phyloP scores from a whole-genome alignment of 2,329 filamentous ascomycete species.

The Bipolaris sorokiniana region DNA sequence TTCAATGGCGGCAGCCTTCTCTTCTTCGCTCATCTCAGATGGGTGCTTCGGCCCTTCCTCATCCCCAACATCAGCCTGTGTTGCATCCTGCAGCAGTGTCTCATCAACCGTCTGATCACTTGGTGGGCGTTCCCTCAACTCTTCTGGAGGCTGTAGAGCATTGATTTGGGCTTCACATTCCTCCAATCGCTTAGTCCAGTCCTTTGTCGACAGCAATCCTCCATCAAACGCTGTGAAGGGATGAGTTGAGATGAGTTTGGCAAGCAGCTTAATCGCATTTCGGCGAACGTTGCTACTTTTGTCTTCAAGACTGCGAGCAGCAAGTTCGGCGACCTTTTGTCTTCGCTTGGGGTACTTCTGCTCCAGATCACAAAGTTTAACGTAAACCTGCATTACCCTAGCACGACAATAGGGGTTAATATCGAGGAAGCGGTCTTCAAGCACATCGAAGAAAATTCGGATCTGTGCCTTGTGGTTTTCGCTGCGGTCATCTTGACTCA shows the following conservation, averaged over 20 bases:
- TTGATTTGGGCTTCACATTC: conserved; percentile 83
- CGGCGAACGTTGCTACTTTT: conserved; percentile 97
- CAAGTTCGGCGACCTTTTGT: conserved; percentile 85
- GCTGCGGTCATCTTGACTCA: conserved; percentile 76
- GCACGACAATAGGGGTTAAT: conserved; percentile 96
- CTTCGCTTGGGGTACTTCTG: conserved; percentile 88
- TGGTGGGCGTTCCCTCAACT: conserved; percentile 69
- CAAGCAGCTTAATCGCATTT: conserved; percentile 92
- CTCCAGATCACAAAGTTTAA: conserved; percentile 90
- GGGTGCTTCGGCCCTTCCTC: conserved; percentile 53
- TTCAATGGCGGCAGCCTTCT: conserved; percentile 73
- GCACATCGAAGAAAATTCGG: conserved; percentile 94
- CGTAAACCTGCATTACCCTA: conserved; percentile 89
- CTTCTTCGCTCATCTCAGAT: conserved; percentile 77
- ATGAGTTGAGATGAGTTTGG: conserved; percentile 87
- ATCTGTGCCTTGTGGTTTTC: conserved; percentile 95
- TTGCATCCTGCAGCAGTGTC: conserved; percentile 84
- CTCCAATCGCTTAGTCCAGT: conserved; percentile 84
- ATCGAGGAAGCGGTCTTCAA: conserved; percentile 95
- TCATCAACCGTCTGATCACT: conserved; percentile 75
- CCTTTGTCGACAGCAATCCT: conserved; percentile 74
- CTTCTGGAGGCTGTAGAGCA: conserved; percentile 78
- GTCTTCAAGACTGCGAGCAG: conserved; percentile 88
- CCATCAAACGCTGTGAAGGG: conserved; percentile 76
- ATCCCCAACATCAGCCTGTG: conserved; percentile 67